phyloP scores from a whole-genome alignment of 2,329 filamentous ascomycete genomes.

The Pleoardoris graminearum region DNA sequence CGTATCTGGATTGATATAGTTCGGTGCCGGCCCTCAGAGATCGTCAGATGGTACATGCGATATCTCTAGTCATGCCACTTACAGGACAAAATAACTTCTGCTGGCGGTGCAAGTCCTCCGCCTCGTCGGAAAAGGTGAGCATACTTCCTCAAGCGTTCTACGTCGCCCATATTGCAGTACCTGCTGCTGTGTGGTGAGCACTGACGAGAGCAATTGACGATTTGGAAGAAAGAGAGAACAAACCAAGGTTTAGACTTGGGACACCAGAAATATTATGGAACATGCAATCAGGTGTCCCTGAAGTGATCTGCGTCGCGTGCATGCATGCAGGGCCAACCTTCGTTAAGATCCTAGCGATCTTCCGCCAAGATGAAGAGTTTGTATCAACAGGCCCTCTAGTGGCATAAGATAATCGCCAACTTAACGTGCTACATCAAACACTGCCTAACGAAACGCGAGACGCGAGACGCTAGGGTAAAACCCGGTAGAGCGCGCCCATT shows the following conservation, averaged over 20 bases:
- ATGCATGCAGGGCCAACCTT: neutral
- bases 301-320: neutral
- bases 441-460: no score
- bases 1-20: slow-evolving; percentile 52
- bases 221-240: neutral
- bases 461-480: no score
- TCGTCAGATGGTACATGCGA: neutral
- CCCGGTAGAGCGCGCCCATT: no score
- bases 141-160: slow-evolving; percentile 5
- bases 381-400: no score
- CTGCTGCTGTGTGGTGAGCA: neutral
- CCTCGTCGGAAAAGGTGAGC: slow-evolving; percentile 24
- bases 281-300: neutral
- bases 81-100: slow-evolving; percentile 46
- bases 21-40: slow-evolving; percentile 51
- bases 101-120: slow-evolving; percentile 44
- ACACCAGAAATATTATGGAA: neutral
- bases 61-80: no score
- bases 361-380: no score
- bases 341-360: no score
- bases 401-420: no score
- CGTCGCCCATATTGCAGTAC: slow-evolving; percentile 11
- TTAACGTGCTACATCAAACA: no score
- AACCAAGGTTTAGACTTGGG: neutral
- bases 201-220: neutral